A percentile compares a stretch with the other conserved stretches of the same genome.
These are phyloP conservation scores for Chenopodium quinoa DNA, from an alignment of 148 eudicot species.

Conservation along the genomic window DNA sequence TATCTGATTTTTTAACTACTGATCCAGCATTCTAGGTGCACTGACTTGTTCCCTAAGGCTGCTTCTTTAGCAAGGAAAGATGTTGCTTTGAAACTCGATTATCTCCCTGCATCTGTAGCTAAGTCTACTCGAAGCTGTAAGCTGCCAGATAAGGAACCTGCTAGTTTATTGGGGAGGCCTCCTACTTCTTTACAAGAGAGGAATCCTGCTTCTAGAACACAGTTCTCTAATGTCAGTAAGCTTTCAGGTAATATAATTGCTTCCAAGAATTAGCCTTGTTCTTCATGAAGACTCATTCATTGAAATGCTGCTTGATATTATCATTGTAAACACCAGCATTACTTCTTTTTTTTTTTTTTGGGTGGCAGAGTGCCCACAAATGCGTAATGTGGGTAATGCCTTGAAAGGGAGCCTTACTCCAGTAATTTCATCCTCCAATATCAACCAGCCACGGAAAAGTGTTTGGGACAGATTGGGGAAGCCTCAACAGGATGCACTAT, in stretches of 20 bases:
- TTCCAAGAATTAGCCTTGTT: background rate
- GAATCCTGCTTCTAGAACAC: background rate
- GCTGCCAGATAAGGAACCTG: background rate
- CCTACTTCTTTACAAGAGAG: background rate
- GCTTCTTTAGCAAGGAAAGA: slow-evolving; percentile 3
- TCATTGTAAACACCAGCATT: background rate
- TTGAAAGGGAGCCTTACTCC: too few species aligned
- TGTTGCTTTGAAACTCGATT: background rate
- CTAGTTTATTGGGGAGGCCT: background rate
- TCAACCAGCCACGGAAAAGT: slow-evolving; percentile 16
- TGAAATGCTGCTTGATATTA: background rate
- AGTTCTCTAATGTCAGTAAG: slow-evolving; percentile 3
- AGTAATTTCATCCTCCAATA: slow-evolving; percentile 6
- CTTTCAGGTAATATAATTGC: slow-evolving; percentile 16
- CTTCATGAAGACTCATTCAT: background rate
- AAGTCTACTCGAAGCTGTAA: background rate
- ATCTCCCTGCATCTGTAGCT: background rate
- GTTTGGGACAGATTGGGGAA: slow-evolving; percentile 34
- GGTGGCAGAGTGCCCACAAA: too few species aligned
- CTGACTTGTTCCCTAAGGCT: slow-evolving; percentile 13
- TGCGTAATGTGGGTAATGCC: too few species aligned
- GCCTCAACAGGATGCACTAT: background rate
- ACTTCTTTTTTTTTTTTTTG: too few species aligned
- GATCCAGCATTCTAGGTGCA: background rate
- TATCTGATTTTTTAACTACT: background rate